These are phyloP conservation scores for Chaetomium sp. DNA, from an alignment of 2,329 filamentous ascomycete species.

Conservation along the genomic window DNA sequence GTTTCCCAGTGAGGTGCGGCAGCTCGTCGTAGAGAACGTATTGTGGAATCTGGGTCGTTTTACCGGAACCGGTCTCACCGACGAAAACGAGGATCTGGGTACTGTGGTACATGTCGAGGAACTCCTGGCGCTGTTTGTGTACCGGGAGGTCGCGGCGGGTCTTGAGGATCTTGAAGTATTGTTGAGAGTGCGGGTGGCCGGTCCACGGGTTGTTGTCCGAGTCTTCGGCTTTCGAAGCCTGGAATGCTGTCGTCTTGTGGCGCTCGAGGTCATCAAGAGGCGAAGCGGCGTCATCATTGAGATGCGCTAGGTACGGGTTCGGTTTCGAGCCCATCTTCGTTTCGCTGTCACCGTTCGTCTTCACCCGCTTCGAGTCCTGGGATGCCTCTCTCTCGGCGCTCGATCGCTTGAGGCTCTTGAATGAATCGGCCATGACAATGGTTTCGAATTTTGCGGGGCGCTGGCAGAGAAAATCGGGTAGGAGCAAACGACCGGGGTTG, in stretches of 20 bases:
- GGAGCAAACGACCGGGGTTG: not conserved
- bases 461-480: not conserved
- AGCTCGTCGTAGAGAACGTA: conserved; percentile 97
- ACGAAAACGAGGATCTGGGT: conserved; percentile 97
- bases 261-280: conserved; percentile 63
- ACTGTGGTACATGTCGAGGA: conserved; percentile 85
- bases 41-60: conserved; percentile 98
- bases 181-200: conserved; percentile 64
- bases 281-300: conserved; percentile 55
- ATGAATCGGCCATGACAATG: conserved; percentile 34
- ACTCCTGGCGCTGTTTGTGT: conserved; percentile 89
- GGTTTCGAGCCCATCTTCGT: conserved; percentile 30
- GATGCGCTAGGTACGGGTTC: conserved; percentile 91
- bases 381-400: conserved; percentile 37
- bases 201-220: conserved; percentile 82
- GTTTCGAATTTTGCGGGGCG: not conserved
- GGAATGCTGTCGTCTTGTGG: conserved; percentile 71
- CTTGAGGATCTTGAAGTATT: conserved; percentile 87
- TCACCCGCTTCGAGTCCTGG: conserved; percentile 29
- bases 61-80: conserved; percentile 97
- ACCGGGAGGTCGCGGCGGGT: conserved; percentile 81
- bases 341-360: conserved; percentile 31
- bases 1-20: conserved; percentile 76
- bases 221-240: conserved; percentile 71
- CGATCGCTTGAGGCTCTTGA: conserved; percentile 37